Evolutionary conservation across 2,329 filamentous ascomycete genomes (phyloP).

Genomic region (Aquanectria penicillioides): DNA sequence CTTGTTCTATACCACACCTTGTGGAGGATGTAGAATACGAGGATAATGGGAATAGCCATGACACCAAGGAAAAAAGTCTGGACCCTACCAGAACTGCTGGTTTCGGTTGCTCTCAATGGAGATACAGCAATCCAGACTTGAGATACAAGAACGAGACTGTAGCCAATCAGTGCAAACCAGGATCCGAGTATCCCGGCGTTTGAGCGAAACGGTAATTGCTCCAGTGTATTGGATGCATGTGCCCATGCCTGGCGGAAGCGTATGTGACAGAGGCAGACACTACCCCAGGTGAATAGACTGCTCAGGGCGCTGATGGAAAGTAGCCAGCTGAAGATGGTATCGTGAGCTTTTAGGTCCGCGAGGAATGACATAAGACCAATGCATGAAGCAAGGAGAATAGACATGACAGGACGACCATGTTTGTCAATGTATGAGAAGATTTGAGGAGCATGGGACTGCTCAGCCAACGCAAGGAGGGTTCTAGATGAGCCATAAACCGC

Average conservation of each 20-base stretch:
- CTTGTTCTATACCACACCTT: slow-evolving; percentile 71
- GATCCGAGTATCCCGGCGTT: slow-evolving; percentile 83
- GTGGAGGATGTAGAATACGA: slow-evolving; percentile 76
- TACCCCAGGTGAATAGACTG: slow-evolving; percentile 81
- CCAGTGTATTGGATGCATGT: slow-evolving; percentile 70
- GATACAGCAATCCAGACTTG: slow-evolving; percentile 90
- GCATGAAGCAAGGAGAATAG: slow-evolving; percentile 73
- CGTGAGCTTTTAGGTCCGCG: slow-evolving; percentile 68
- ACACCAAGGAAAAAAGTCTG: slow-evolving; percentile 78
- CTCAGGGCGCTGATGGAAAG: slow-evolving; percentile 77
- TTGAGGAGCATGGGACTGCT: slow-evolving; percentile 83
- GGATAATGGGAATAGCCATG: slow-evolving; percentile 75
- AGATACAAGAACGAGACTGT: slow-evolving; percentile 77
- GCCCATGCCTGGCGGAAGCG: slow-evolving; percentile 86
- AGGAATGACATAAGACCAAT: slow-evolving; percentile 82
- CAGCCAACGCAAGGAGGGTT: slow-evolving; percentile 87
- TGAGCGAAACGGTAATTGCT: slow-evolving; percentile 82
- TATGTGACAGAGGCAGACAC: slow-evolving; percentile 90
- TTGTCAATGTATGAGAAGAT: slow-evolving; percentile 84
- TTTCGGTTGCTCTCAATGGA: slow-evolving; percentile 67
- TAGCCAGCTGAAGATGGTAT: slow-evolving; percentile 80
- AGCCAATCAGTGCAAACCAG: slow-evolving; percentile 81
- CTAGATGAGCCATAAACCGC: slow-evolving; percentile 92
- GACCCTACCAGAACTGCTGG: slow-evolving; percentile 56
- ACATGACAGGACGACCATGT: slow-evolving; percentile 78